Percentiles rank a stretch among this genome's conserved stretches.
phyloP scores from a whole-genome alignment of 768 basidiomycete species.

The Leucocoprinus sp. region DNA sequence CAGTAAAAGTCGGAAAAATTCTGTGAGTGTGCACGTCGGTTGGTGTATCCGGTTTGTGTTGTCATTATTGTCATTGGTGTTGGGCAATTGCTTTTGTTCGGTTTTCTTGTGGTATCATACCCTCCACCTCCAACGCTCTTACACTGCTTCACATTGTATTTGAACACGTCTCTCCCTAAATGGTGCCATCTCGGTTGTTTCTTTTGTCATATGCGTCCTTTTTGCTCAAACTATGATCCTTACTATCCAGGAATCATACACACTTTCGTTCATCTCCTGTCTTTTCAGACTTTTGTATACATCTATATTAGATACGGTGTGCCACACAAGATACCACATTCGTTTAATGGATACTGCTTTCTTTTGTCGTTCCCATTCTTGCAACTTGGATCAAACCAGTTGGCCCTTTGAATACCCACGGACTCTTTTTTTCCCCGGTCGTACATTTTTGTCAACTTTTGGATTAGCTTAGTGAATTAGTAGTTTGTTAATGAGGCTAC shows the following conservation, averaged over 20 bases:
- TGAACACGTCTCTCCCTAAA: not conserved
- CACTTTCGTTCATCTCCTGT: constrained; percentile 1
- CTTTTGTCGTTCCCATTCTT: too few species aligned
- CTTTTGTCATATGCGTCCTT: not conserved
- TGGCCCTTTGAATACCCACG: too few species aligned
- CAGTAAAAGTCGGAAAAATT: constrained; percentile 1
- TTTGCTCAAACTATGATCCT: constrained; percentile 9
- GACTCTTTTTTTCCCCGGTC: too few species aligned
- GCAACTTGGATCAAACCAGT: constrained; percentile 6
- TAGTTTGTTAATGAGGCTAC: too few species aligned
- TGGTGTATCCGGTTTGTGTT: not conserved
- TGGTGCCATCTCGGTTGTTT: not conserved
- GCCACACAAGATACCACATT: constrained; percentile 9
- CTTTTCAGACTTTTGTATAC: constrained; percentile 4
- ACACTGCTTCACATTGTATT: constrained; percentile 3
- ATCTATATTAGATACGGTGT: constrained; percentile 7
- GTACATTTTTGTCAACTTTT: too few species aligned
- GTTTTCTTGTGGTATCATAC: not conserved
- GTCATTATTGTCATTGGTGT: constrained; percentile 16
- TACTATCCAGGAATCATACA: constrained; percentile 9
- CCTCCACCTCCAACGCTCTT: constrained; percentile 5
- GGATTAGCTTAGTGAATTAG: too few species aligned
- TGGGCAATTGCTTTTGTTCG: constrained; percentile 9
- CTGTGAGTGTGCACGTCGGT: not conserved
- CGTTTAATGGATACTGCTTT: constrained; percentile 3